phyloP scores from a whole-genome alignment of 2,329 filamentous ascomycete species.

The Aspergillus bombycis region DNA sequence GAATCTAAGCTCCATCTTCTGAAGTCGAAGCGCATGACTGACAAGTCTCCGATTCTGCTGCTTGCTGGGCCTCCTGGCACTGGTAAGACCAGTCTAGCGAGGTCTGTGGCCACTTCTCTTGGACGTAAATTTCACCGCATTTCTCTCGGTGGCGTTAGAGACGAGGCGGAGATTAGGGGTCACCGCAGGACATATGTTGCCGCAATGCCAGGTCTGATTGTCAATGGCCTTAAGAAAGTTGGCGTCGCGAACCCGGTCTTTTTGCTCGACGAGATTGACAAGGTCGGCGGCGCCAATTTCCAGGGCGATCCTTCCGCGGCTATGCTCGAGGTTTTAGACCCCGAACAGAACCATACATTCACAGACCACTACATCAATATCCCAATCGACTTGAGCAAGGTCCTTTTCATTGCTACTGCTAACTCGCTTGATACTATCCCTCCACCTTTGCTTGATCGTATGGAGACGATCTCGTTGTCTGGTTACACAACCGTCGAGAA shows the following conservation, averaged over 20 bases:
- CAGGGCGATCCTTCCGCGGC: slow-evolving; percentile 95
- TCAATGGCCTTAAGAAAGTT: slow-evolving; percentile 92
- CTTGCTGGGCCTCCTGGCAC: slow-evolving; percentile 92
- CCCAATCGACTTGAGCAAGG: slow-evolving; percentile 92
- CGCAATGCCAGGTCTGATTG: slow-evolving; percentile 96
- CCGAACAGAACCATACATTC: slow-evolving; percentile 94
- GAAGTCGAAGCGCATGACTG: slow-evolving; percentile 80
- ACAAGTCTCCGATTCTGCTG: slow-evolving; percentile 94
- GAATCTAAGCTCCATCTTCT: slow-evolving; percentile 73
- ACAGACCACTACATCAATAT: slow-evolving; percentile 96
- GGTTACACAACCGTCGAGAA: slow-evolving; percentile 98
- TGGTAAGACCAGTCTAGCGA: slow-evolving; percentile 93
- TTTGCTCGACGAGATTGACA: slow-evolving; percentile 96
- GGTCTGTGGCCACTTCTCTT: slow-evolving; percentile 87
- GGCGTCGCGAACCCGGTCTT: slow-evolving; percentile 95
- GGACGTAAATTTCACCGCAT: slow-evolving; percentile 97
- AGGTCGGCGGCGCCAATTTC: slow-evolving; percentile 86
- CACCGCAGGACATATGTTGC: slow-evolving; percentile 96
- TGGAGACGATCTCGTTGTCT: slow-evolving; percentile 92
- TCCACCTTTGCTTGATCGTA: slow-evolving; percentile 87
- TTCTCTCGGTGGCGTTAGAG: slow-evolving; percentile 90
- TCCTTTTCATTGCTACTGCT: slow-evolving; percentile 95
- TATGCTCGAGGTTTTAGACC: slow-evolving; percentile 96
- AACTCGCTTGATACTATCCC: slow-evolving; percentile 95
- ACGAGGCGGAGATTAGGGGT: slow-evolving; percentile 95